phyloP scores from a whole-genome alignment of 2,329 filamentous ascomycete genomes.

The Talaromyces sp. region DNA sequence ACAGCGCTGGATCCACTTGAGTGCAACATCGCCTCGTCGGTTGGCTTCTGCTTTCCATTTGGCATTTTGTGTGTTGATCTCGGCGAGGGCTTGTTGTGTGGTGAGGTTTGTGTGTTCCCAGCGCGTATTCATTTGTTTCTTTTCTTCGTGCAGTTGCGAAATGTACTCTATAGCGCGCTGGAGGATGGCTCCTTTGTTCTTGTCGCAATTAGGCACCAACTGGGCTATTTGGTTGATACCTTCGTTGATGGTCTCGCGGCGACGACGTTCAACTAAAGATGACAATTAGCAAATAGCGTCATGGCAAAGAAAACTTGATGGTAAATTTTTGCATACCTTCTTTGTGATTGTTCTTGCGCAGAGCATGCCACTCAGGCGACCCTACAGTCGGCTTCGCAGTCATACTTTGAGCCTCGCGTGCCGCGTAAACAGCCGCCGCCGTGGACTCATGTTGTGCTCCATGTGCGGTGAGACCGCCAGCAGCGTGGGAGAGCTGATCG shows the following conservation, averaged over 20 bases:
- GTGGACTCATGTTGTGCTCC: conserved; percentile 51
- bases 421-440: conserved; percentile 57
- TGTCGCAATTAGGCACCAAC: conserved; percentile 95
- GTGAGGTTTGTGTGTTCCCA: conserved; percentile 47
- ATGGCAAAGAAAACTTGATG: neutral
- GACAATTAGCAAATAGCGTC: conserved; percentile 23
- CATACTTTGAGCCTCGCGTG: conserved; percentile 53
- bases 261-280: conserved; percentile 79
- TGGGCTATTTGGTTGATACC: conserved; percentile 97
- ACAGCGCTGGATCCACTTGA: conserved; percentile 49
- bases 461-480: conserved; percentile 12
- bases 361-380: conserved; percentile 96
- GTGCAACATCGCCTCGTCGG: conserved; percentile 70
- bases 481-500: conserved; percentile 41
- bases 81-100: conserved; percentile 59
- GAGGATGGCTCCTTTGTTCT: conserved; percentile 97
- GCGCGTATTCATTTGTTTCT: conserved; percentile 42
- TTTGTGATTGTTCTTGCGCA: conserved; percentile 97
- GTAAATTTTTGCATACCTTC: conserved; percentile 67
- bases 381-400: conserved; percentile 82
- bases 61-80: conserved; percentile 90
- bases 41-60: conserved; percentile 93
- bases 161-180: conserved; percentile 94
- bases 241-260: conserved; percentile 97
- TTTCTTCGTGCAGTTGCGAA: conserved; percentile 65